Evolutionary conservation across 371 early-diverging fungal species (phyloP).

Genomic region (Circinella minor): DNA sequence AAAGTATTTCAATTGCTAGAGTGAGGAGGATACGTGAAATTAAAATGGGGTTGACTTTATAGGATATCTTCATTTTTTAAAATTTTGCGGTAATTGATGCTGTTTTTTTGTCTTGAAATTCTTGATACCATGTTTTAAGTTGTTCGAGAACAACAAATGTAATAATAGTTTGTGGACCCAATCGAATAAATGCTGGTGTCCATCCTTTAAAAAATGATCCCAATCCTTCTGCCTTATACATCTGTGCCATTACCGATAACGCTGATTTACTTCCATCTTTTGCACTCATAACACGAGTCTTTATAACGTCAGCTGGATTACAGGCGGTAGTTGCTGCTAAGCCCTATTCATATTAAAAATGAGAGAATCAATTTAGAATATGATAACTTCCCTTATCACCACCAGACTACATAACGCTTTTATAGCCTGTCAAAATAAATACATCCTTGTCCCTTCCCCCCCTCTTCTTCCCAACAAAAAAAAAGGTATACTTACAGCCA

Average conservation of each 20-base stretch:
- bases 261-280: slow-evolving; percentile 26
- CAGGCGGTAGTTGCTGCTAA: slow-evolving; percentile 74
- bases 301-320: slow-evolving; percentile 73
- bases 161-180: slow-evolving; percentile 74
- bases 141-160: slow-evolving; percentile 73
- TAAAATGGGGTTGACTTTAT: too few relatives aligned
- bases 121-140: slow-evolving; percentile 47
- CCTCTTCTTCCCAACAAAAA: not conserved
- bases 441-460: too few relatives aligned
- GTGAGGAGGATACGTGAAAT: too few relatives aligned
- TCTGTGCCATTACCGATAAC: slow-evolving; percentile 56
- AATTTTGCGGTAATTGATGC: slow-evolving; percentile 1
- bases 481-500: slow-evolving; percentile 63
- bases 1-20: too few relatives aligned
- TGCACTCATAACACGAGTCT: slow-evolving; percentile 71
- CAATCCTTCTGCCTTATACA: slow-evolving; percentile 64
- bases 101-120: not conserved
- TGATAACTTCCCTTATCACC: not conserved
- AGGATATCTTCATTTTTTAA: not conserved
- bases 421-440: not conserved
- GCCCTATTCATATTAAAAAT: slow-evolving; percentile 32
- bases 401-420: too few relatives aligned
- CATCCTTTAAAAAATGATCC: slow-evolving; percentile 77
- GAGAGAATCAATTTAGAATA: not conserved
- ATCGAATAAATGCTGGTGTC: slow-evolving; percentile 66